A percentile compares a stretch with the other conserved stretches of the same genome.
phyloP scores from a whole-genome alignment of 257 asterid genomes.

The Fraxinus cuspidata region DNA sequence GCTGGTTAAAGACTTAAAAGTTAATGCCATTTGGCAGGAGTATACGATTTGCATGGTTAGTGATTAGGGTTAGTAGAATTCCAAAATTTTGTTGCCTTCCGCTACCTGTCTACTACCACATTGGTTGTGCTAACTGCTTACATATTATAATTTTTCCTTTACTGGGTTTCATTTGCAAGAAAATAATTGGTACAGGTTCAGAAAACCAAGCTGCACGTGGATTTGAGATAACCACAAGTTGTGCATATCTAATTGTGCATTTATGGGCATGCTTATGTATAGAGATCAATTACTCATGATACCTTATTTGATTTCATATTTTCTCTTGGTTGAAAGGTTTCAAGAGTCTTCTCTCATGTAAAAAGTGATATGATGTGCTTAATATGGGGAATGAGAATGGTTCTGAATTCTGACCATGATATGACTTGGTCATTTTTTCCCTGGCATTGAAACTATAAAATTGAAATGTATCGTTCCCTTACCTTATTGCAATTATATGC shows the following conservation, averaged over 20 bases:
- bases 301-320: background rate
- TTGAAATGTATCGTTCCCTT: conserved; percentile 1
- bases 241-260: background rate
- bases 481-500: background rate
- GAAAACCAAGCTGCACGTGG: background rate
- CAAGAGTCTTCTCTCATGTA: background rate
- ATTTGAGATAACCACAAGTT: background rate
- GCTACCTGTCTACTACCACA: background rate
- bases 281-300: background rate
- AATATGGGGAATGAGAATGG: background rate
- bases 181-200: background rate
- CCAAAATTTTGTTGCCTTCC: background rate
- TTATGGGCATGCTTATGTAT: background rate
- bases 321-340: background rate
- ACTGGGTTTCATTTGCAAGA: background rate
- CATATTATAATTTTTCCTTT: background rate
- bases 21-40: background rate
- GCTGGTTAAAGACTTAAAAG: background rate
- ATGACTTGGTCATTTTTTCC: background rate
- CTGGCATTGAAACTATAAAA: background rate
- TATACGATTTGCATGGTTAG: background rate
- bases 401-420: background rate
- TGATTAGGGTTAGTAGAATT: background rate
- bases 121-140: background rate
- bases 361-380: background rate